Evolutionary conservation across 371 early-diverging fungal species (phyloP), one percentile per base, ranked within the genome.

Genomic region (Syncephalastrum racemosum): DNA sequence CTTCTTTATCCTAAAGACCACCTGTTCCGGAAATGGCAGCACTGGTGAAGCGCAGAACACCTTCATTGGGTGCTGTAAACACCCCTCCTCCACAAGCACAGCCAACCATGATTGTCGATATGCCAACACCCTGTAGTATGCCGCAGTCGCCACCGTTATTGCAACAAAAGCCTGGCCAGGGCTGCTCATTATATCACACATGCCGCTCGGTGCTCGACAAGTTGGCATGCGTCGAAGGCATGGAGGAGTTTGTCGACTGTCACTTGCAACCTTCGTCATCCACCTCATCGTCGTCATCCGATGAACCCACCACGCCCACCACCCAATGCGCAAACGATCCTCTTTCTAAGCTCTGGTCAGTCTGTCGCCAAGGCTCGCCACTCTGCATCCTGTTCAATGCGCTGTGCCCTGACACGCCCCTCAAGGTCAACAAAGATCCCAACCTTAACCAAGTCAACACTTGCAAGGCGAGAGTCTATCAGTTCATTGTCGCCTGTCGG

Each of bases 301-400:
- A 27, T 52, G 71, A 65, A 54, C 59, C 57, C 51, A 54, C 68
- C 59, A 75, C 61, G 56, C 66, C 50, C 48, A 73, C 80, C 4
- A 51, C 67, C 16, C 70, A 58, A 46, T 64, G 66, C 51, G 36
- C 36, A 2, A 63, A 68, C 43, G 93, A 95, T 67, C 97, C 97
- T 12, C 82, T 96, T 25, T 82, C 86, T 42, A 85, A 92, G 46
- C 80, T 98, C 20, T 95, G 94, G 89, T 72, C 79, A 23, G 87
- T 92, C 50, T 92, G 95, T 72, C 89, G 95, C n/a, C 85, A 91
- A 48, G 98, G 97, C 10, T 86, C 86, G 14, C 90, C 93, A 19
- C 77, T 98, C 25, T 92, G 90, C 62, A 83, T 83, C 22, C 71
- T 96, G 12, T 90, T 86, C 71, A 96, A 95, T 70, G 87, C 88